Base-by-base conservation (phyloP, 768 basidiomycete genomes). In the Lyophyllum shimeji region DNA sequence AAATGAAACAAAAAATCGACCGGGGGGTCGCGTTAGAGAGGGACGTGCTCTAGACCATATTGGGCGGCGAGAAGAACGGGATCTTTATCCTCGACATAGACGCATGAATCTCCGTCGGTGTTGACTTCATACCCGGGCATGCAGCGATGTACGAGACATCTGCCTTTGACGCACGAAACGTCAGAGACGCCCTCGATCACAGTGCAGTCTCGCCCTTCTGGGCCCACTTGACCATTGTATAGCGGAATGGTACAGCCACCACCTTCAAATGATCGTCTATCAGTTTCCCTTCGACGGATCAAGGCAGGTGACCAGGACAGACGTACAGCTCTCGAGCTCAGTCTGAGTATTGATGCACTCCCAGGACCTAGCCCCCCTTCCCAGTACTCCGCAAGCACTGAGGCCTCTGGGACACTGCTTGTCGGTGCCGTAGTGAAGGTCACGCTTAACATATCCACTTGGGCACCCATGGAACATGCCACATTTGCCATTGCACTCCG, bases 241-340 rank as follows among this genome's bases (percentile, higher is more conserved):
- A 11, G 73, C 63, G 21, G 51, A 39, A 77, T 55, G 33, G 65
- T 62, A 55, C 82, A 83, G 2, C 82, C 82, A 40, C 82, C 81
- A 58, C 82, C 80, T 82, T 44, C n/a, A n/a, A n/a, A 43, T 17
- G 24, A 23, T 15, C 50, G 34, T 56, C 29, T 37, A 13, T 31
- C 44, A 48, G 46, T 7, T 46, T 34, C 18, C 8, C 40, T 8
- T 8, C 39, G 20, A 7, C 31, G 27, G 33, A 6, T 25, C 23
- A 37, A 52, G 49, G 27, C 3, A 24, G n/a, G n/a, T n/a, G n/a
- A n/a, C 45, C n/a, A 12, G 24, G 18, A 43, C 25, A 29, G 6
- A 76, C 81, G 54, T 52, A 82, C 82, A 83, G 67, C 80, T 81
- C 65, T 81, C 81, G 7, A 83, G 71, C 39, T 82, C 79, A 39